Evolutionary conservation across 2,329 filamentous ascomycete species (phyloP), one percentile per base, ranked within the genome.

Genomic region (Fusarium denticulatum): DNA sequence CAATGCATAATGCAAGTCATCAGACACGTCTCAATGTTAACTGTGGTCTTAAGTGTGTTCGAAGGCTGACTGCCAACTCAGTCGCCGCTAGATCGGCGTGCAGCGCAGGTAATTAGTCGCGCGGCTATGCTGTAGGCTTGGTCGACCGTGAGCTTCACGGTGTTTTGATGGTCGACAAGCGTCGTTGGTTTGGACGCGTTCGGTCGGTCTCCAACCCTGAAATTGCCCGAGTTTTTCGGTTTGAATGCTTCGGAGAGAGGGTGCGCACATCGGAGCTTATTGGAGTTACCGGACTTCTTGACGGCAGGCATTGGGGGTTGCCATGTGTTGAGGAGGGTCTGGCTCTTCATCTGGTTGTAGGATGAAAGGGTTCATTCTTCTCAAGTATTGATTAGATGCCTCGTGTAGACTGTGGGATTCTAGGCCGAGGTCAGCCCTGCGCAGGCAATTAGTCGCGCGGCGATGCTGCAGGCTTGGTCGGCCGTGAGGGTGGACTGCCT

Each of bases 141-240:
- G 45, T 37, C 15, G 22, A 24, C 36, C n/a, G 28, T n/a, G 52
- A 30, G 13, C 15, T n/a, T 53, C 63, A n/a, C 18, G 15, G 14
- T 24, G 3, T 55, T 36, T 46, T 22, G 12, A 6, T 11, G 37
- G 57, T 45, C 6, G n/a, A 42, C 12, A 14, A 22, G n/a, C 37
- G 28, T 47, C 40, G 43, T n/a, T 42, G 36, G 12, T 67, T 62
- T 37, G 40, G 43, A 24, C 45, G 40, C 13, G n/a, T 46, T 20
- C 45, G 68, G 11, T 39, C 20, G 28, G 36, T 37, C 30, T 61
- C 30, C 32, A 45, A 24, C 32, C 26, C 24, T 7, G 30, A 50
- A 50, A 8, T 49, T 43, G n/a, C 9, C 15, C 14, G 14, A 30
- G 34, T 24, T 53, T n/a, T 10, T 18, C 36, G 22, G 26, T 18